Evolutionary conservation across 2,329 filamentous ascomycete genomes (phyloP), one percentile per base, ranked within the genome.

Genomic region (Sclerotinia trifoliorum): DNA sequence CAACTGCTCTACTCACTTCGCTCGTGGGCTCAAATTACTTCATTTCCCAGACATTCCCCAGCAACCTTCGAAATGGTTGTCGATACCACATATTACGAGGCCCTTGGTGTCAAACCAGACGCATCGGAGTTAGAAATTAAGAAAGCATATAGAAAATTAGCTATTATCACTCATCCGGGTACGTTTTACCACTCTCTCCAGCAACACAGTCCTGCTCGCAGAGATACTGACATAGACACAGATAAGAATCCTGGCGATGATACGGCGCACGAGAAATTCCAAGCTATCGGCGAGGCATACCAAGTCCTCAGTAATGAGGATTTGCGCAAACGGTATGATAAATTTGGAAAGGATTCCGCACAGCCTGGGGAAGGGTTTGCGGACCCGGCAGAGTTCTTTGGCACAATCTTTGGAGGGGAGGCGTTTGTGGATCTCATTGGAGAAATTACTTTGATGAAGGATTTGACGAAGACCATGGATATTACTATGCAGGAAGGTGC

Each of bases 221-320:
- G 21, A 35, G n/a, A 58, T 51, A 48, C 51, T 68, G 52, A 60
- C 42, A 52, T 51, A 56, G 57, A 54, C 67, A 68, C 78, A 92
- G 95, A 99, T 83, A 99, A 99, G 84, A 99, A 99, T 80, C 95
- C 94, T 68, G 92, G 94, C 77, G 95, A 99, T 79, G 94, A 95
- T 73, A 93, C 90, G 32, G 95, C 95, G 49, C 92, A 97, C 81
- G 91, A 89, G 77, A 94, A 94, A 80, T 99, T 99, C 81, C 95
- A 99, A 82, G 88, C 87, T 69, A 94, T 96, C 76, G 87, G 87
- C 75, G 87, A 90, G 77, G 88, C 88, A 57, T 90, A 90, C 78
- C 87, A 90, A 80, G 91, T 99, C 63, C 88, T 99, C 71, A 95
- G 91, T 77, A 91, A 97, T 78, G 84, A 89, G 73, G 90, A 96